Percentiles rank a stretch among this genome's conserved stretches.
These are phyloP conservation scores for Coniochaeta ligniaria DNA, from an alignment of 2,329 filamentous ascomycete species.

Conservation along the genomic window DNA sequence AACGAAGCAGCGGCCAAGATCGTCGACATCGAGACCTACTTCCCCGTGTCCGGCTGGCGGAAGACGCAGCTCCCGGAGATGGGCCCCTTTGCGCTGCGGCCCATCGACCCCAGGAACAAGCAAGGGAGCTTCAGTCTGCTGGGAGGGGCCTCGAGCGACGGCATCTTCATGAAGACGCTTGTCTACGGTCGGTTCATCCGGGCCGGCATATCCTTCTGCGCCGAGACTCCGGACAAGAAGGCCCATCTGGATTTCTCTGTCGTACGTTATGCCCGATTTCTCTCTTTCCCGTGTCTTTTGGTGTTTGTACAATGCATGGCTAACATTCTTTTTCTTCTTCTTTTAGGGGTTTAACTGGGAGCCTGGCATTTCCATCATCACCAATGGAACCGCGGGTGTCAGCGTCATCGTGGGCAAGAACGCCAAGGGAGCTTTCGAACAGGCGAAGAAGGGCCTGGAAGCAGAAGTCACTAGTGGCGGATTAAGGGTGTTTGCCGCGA, in stretches of 20 bases:
- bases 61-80: background rate
- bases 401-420: background rate
- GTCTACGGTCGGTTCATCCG: background rate
- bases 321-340: background rate
- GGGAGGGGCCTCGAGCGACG: background rate
- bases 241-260: background rate
- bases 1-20: background rate
- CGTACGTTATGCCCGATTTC: background rate
- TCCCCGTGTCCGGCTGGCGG: background rate
- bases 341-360: background rate
- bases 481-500: background rate
- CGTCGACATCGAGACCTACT: background rate
- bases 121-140: background rate
- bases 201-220: background rate
- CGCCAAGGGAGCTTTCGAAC: background rate
- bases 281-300: background rate
- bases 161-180: background rate
- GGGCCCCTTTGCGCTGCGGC: background rate
- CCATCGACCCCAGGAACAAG: background rate
- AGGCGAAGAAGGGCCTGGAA: background rate
- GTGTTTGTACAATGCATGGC: background rate
- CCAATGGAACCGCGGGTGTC: background rate
- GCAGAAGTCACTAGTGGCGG: background rate
- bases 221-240: background rate
- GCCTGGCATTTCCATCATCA: background rate